Percentiles rank a stretch among this genome's conserved stretches.
phyloP scores from a whole-genome alignment of 306 rosid species.

The Vigna trinervia region DNA sequence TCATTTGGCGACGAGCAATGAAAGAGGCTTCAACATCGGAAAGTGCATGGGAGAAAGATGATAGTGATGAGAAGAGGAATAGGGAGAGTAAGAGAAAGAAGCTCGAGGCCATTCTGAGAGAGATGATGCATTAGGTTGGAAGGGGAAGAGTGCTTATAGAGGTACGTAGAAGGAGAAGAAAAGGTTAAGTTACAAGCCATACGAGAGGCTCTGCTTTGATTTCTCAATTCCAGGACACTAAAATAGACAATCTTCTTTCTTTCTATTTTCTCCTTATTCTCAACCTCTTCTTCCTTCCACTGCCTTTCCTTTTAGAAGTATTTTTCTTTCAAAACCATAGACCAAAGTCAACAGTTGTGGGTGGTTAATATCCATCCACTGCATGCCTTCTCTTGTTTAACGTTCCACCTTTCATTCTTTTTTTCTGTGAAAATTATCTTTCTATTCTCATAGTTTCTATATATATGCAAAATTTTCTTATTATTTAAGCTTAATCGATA shows the following conservation, averaged over 20 bases:
- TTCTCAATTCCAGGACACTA: slow-evolving; percentile 42
- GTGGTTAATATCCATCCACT: too few relatives aligned
- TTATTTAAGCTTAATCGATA: too few relatives aligned
- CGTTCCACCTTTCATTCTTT: background rate
- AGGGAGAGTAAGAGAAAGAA: slow-evolving; percentile 38
- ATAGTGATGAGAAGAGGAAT: slow-evolving; percentile 8
- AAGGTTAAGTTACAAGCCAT: background rate
- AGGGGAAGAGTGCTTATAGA: slow-evolving; percentile 44
- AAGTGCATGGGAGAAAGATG: slow-evolving; percentile 46
- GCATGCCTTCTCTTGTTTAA: background rate
- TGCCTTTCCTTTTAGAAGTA: slow-evolving; percentile 38
- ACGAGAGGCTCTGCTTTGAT: slow-evolving; percentile 44
- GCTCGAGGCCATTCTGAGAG: slow-evolving; percentile 44
- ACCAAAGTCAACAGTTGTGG: too few relatives aligned
- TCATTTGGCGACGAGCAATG: slow-evolving; percentile 70
- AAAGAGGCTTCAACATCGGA: slow-evolving; percentile 54
- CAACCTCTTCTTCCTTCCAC: background rate
- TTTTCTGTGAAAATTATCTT: too few relatives aligned
- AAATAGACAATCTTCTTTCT: slow-evolving; percentile 26
- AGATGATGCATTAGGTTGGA: slow-evolving; percentile 19
- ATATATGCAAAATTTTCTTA: too few relatives aligned
- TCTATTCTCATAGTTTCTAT: too few relatives aligned
- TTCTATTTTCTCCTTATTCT: background rate
- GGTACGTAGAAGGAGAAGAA: background rate
- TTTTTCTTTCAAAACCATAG: slow-evolving; percentile 21